Evolutionary conservation across 768 basidiomycete genomes (phyloP).

Genomic region (Sporobolomyces phaffii): DNA sequence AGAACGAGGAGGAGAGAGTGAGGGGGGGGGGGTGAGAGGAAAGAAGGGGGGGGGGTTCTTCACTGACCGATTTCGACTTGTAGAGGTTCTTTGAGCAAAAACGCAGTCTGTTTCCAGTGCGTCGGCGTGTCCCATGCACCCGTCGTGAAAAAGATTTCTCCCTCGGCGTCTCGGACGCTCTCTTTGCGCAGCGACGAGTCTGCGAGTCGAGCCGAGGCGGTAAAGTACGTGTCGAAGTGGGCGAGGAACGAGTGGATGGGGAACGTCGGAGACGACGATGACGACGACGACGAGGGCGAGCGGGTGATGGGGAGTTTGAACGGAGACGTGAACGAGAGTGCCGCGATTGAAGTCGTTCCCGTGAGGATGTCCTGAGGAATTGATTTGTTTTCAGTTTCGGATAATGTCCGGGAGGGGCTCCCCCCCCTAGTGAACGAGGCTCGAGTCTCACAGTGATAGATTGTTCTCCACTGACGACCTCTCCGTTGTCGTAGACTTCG

Average conservation of each 20-base stretch:
- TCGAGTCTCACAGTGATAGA: slow-evolving; percentile 67
- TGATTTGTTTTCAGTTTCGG: neutral
- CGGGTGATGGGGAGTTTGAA: slow-evolving; percentile 59
- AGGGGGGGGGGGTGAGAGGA: neutral
- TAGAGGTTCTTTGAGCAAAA: slow-evolving; percentile 74
- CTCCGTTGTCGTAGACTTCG: slow-evolving; percentile 65
- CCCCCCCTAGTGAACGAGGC: too few relatives aligned
- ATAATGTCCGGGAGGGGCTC: too few relatives aligned
- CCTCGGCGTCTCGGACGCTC: slow-evolving; percentile 18
- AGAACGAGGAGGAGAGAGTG: neutral
- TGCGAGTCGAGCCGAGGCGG: slow-evolving; percentile 42
- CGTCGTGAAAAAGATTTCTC: slow-evolving; percentile 61
- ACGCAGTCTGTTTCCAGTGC: slow-evolving; percentile 95
- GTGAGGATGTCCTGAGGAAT: slow-evolving; percentile 66
- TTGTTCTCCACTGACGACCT: slow-evolving; percentile 60
- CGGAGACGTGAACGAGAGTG: slow-evolving; percentile 70
- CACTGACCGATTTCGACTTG: slow-evolving; percentile 60
- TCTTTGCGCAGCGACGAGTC: slow-evolving; percentile 33
- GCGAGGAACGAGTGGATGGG: slow-evolving; percentile 72
- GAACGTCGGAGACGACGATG: slow-evolving; percentile 50
- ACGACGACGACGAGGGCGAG: slow-evolving; percentile 1
- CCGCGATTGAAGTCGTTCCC: slow-evolving; percentile 57
- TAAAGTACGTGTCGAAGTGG: slow-evolving; percentile 95
- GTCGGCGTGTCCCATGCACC: slow-evolving; percentile 80
- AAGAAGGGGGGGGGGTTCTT: neutral